phyloP scores from a whole-genome alignment of 805 yeast species.

The Torulaspora indica region DNA sequence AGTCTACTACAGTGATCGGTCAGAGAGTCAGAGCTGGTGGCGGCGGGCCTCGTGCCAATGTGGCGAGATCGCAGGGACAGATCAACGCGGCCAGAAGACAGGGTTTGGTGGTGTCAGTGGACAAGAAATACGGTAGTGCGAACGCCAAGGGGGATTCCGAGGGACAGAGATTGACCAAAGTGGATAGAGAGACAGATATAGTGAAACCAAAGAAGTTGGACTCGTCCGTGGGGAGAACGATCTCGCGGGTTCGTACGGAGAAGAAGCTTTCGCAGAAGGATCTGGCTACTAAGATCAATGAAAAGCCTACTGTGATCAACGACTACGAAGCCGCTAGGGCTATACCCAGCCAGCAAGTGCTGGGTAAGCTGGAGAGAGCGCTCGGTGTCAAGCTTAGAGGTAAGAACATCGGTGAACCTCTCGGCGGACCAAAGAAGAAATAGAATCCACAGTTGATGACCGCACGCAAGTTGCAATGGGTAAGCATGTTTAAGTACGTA shows the following conservation, averaged over 20 bases:
- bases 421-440: slow-evolving; percentile 46
- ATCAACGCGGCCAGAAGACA: slow-evolving; percentile 92
- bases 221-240: slow-evolving; percentile 78
- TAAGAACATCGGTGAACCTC: slow-evolving; percentile 88
- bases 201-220: slow-evolving; percentile 89
- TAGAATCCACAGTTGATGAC: slow-evolving; percentile 11
- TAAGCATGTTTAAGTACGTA: slow-evolving; percentile 1
- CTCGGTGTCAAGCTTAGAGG: slow-evolving; percentile 95
- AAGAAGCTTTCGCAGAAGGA: slow-evolving; percentile 92
- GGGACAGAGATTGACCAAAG: slow-evolving; percentile 90
- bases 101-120: slow-evolving; percentile 85
- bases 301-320: slow-evolving; percentile 90
- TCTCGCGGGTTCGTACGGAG: slow-evolving; percentile 78
- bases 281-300: slow-evolving; percentile 90
- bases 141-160: slow-evolving; percentile 69
- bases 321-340: slow-evolving; percentile 98
- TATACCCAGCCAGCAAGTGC: slow-evolving; percentile 89
- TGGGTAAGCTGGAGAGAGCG: slow-evolving; percentile 88
- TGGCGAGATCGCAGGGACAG: slow-evolving; percentile 71
- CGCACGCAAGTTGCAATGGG: background rate
- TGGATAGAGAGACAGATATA: slow-evolving; percentile 90
- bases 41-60: slow-evolving; percentile 79
- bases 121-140: slow-evolving; percentile 78
- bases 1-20: slow-evolving; percentile 82
- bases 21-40: slow-evolving; percentile 83